phyloP scores from a whole-genome alignment of 768 basidiomycete genomes.

The Psilocybe cyanescens region DNA sequence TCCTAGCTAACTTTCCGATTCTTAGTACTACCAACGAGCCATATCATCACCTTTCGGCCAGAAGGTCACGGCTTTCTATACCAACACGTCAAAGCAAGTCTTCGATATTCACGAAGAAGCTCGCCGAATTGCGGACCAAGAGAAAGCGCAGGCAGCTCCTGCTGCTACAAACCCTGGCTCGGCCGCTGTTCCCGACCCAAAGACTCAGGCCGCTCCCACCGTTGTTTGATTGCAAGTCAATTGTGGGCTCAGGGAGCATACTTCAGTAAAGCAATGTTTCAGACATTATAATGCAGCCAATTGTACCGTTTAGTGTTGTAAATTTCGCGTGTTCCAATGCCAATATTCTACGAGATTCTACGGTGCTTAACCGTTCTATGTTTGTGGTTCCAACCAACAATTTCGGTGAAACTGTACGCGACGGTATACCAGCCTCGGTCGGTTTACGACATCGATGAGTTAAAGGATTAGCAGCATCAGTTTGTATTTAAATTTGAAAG shows the following conservation, averaged over 20 bases:
- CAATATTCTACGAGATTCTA: too few relatives aligned
- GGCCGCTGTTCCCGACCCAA: slow-evolving; percentile 11
- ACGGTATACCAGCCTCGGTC: too few relatives aligned
- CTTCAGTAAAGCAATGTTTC: not conserved
- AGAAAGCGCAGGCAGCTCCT: slow-evolving; percentile 42
- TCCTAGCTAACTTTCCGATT: slow-evolving; percentile 8
- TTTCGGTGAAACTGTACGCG: too few relatives aligned
- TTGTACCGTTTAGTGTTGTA: not conserved
- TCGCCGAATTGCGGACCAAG: slow-evolving; percentile 68
- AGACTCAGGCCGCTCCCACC: slow-evolving; percentile 21
- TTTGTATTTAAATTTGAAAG: not conserved
- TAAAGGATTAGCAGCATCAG: too few relatives aligned
- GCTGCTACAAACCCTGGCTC: slow-evolving; percentile 12
- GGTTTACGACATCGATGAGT: too few relatives aligned
- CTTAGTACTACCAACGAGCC: slow-evolving; percentile 79
- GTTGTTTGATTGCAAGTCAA: slow-evolving; percentile 10
- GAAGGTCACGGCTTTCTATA: slow-evolving; percentile 84
- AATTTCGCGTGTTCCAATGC: not conserved
- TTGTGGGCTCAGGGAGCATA: not conserved
- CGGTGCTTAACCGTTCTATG: too few relatives aligned
- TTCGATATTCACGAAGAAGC: slow-evolving; percentile 95
- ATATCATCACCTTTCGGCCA: slow-evolving; percentile 77
- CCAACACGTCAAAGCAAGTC: slow-evolving; percentile 85
- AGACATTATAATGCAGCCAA: not conserved
- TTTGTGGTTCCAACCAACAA: too few relatives aligned